Conservation (phyloP, 2,329 filamentous ascomycete species). For the Raffaelea albimanens region DNA sequence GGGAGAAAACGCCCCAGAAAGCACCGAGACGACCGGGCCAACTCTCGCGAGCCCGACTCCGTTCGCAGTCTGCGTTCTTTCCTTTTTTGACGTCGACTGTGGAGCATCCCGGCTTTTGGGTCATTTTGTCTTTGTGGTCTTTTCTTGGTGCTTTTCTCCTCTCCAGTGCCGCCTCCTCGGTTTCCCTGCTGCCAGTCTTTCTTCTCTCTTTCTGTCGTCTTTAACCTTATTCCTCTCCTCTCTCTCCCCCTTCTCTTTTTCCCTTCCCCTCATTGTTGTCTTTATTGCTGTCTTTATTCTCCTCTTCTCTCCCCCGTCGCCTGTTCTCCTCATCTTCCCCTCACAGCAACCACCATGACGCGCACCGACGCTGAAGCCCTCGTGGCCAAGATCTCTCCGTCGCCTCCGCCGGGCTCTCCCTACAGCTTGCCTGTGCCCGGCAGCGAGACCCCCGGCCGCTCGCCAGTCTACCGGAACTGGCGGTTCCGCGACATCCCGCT, state of each 20-base stretch:
- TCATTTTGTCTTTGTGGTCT: background rate
- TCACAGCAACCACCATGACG: conserved; percentile 21
- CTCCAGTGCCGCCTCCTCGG: no score
- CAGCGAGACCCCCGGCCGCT: conserved; percentile 62
- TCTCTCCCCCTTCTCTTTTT: conserved; percentile 1
- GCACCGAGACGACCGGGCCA: no score
- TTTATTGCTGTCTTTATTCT: conserved; percentile 2
- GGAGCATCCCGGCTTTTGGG: no score
- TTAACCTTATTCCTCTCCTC: background rate
- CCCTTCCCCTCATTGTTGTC: no score
- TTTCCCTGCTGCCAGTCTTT: background rate
- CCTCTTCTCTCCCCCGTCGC: background rate
- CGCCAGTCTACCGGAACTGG: conserved; percentile 75
- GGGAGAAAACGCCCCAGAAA: background rate
- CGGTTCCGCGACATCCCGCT: conserved; percentile 62
- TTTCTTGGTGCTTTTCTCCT: background rate
- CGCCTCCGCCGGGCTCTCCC: conserved; percentile 64
- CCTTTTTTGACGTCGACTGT: background rate
- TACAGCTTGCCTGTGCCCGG: conserved; percentile 73
- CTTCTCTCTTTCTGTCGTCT: background rate
- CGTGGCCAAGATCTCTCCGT: conserved; percentile 44
- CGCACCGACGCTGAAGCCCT: conserved; percentile 27
- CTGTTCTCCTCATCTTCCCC: background rate
- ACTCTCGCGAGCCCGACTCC: no score
- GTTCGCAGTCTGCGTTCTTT: no score